Conservation (phyloP, 106 monocot genomes). For the Chionographis japonica region DNA sequence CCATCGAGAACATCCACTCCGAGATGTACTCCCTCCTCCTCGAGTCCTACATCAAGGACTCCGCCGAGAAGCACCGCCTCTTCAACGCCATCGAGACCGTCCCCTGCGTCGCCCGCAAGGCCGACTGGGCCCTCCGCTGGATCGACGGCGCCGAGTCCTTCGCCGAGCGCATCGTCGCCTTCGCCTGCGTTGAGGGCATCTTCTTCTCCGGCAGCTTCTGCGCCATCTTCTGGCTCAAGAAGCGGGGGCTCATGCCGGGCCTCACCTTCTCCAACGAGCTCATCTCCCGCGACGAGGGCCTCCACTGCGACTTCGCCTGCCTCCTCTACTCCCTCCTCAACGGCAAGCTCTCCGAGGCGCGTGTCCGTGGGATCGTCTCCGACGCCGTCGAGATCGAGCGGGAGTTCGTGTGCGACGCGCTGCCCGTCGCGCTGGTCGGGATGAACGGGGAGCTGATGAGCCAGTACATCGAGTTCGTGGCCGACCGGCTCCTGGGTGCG, state of each 20-base stretch:
- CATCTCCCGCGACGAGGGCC: constrained; percentile 83
- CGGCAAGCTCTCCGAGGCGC: constrained; percentile 38
- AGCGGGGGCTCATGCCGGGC: constrained; percentile 53
- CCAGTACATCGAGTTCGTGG: too few relatives aligned
- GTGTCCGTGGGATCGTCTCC: constrained; percentile 41
- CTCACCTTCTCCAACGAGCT: constrained; percentile 50
- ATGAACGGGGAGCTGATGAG: too few relatives aligned
- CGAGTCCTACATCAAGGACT: constrained; percentile 20
- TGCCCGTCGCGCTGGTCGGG: too few relatives aligned
- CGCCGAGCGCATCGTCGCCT: constrained; percentile 54
- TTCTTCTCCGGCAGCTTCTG: constrained; percentile 79
- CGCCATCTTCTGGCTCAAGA: constrained; percentile 76
- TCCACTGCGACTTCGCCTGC: constrained; percentile 19
- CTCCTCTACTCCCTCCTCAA: constrained; percentile 24
- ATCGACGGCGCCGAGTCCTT: constrained; percentile 42
- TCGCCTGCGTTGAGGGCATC: constrained; percentile 72
- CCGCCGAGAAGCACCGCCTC: constrained; percentile 14
- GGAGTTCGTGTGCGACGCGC: too few relatives aligned
- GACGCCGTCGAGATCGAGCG: constrained; percentile 79
- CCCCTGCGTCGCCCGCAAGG: constrained; percentile 45
- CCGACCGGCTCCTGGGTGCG: too few relatives aligned
- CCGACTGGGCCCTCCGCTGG: constrained; percentile 65
- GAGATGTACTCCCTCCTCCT: constrained; percentile 22
- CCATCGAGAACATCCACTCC: constrained; percentile 28
- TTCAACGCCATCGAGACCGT: constrained; percentile 17